Evolutionary conservation across 805 yeast genomes (phyloP).

Genomic region (Wickerhamiella brachini): DNA sequence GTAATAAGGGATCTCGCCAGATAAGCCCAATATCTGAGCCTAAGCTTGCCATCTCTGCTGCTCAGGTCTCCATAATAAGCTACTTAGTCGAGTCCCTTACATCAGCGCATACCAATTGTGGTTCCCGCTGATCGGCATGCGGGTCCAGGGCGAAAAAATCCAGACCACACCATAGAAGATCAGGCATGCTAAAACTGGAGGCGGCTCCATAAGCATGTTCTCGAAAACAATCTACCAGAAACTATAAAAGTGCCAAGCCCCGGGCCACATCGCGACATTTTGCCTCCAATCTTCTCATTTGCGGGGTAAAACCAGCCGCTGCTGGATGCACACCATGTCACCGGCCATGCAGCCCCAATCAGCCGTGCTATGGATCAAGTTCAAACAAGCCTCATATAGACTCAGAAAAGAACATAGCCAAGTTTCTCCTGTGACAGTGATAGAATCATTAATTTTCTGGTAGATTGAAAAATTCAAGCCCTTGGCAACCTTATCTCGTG

Average conservation of each 20-base stretch:
- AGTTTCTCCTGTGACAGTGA: too few relatives aligned
- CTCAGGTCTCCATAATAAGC: too few relatives aligned
- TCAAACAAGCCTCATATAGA: too few relatives aligned
- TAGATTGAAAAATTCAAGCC: neutral
- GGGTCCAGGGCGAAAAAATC: too few relatives aligned
- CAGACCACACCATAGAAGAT: too few relatives aligned
- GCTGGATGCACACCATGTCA: neutral
- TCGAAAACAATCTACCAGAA: neutral
- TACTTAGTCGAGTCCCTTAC: neutral
- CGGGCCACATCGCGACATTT: neutral
- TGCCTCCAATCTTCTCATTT: neutral
- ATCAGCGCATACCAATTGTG: neutral
- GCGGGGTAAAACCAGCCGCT: neutral
- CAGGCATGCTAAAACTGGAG: too few relatives aligned
- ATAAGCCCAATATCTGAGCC: too few relatives aligned
- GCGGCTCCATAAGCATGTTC: neutral
- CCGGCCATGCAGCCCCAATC: neutral
- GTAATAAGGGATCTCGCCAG: too few relatives aligned
- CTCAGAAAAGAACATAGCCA: too few relatives aligned
- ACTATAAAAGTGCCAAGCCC: neutral
- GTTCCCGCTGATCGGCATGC: neutral
- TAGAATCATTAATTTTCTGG: too few relatives aligned
- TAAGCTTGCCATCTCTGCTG: too few relatives aligned
- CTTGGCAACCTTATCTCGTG: neutral
- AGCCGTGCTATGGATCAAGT: too few relatives aligned